A percentile compares a stretch with the other conserved stretches of the same genome.
Conservation (phyloP, 1,284 basidiomycete genomes). For the Malassezia obtusa region DNA sequence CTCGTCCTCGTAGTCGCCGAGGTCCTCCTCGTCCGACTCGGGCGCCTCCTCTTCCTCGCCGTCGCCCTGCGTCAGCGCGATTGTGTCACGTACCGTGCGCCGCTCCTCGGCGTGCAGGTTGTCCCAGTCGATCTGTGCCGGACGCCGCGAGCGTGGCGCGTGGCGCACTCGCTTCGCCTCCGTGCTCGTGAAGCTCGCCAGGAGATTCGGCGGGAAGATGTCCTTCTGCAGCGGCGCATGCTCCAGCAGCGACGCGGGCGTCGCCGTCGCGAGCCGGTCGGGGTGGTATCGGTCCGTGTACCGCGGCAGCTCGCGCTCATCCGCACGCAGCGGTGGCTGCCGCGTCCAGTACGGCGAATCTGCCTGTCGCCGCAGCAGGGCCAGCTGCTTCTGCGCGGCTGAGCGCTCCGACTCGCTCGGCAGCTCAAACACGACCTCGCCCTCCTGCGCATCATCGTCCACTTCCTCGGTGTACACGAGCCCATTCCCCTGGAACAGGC, state of each 20-base stretch:
- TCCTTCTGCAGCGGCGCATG: slow-evolving; percentile 32
- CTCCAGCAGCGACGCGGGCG: slow-evolving; percentile 11
- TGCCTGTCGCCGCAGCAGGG: not conserved
- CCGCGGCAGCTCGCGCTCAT: slow-evolving; percentile 21
- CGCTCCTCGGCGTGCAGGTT: slow-evolving; percentile 32
- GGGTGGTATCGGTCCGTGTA: slow-evolving; percentile 39
- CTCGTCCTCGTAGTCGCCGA: slow-evolving; percentile 44
- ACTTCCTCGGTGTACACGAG: slow-evolving; percentile 2
- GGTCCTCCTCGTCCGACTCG: slow-evolving; percentile 36
- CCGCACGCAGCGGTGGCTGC: not conserved
- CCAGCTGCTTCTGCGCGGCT: slow-evolving; percentile 7
- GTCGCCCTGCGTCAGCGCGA: too few species aligned
- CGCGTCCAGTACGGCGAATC: slow-evolving; percentile 16
- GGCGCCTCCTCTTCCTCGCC: slow-evolving; percentile 29
- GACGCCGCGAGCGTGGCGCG: not conserved
- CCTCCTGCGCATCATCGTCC: not conserved
- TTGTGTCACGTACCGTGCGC: not conserved
- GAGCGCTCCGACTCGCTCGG: slow-evolving; percentile 4
- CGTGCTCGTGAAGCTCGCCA: slow-evolving; percentile 39
- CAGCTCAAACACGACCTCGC: not conserved
- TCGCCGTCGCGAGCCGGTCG: slow-evolving; percentile 12
- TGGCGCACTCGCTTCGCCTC: slow-evolving; percentile 26
- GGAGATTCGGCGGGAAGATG: slow-evolving; percentile 39
- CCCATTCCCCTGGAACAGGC: not conserved
- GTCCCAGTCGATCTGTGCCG: slow-evolving; percentile 34